These are phyloP conservation scores for Chytridiales sp. DNA, from an alignment of 371 early-diverging fungal genomes.

Conservation along the genomic window DNA sequence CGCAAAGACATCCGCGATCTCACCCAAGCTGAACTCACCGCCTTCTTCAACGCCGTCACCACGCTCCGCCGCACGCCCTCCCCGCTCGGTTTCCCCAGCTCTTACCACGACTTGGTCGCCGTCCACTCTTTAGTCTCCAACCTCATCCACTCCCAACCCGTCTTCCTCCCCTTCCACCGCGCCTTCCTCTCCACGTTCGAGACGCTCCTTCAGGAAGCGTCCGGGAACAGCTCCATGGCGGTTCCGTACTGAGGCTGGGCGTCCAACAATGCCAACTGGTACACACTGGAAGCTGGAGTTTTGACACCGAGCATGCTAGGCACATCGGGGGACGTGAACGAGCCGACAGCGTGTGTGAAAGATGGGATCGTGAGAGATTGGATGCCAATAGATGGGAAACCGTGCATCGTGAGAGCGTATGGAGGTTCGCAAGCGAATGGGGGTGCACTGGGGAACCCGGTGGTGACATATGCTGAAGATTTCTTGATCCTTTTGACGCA, in stretches of 20 bases:
- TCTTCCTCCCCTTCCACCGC: constrained; percentile 47
- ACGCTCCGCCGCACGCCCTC: constrained; percentile 9
- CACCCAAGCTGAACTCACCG: not conserved
- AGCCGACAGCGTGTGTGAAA: constrained; percentile 3
- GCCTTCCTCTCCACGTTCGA: constrained; percentile 32
- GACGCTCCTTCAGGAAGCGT: constrained; percentile 18
- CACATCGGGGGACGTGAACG: not conserved
- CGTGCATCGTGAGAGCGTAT: no score
- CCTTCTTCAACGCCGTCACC: constrained; percentile 9
- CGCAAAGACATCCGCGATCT: constrained; percentile 16
- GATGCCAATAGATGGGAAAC: no score
- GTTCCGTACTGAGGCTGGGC: constrained; percentile 59
- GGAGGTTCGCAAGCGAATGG: no score
- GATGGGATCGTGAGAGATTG: constrained; percentile 12
- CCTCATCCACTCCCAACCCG: constrained; percentile 21
- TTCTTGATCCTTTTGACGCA: no score
- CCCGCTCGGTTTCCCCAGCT: not conserved
- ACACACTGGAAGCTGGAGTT: constrained; percentile 1
- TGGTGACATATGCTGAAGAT: no score
- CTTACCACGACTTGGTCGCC: constrained; percentile 14
- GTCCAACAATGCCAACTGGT: constrained; percentile 1
- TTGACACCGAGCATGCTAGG: not conserved
- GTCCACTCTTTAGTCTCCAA: no score
- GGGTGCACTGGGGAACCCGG: no score
- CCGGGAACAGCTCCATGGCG: constrained; percentile 36